Conservation (phyloP, 768 basidiomycete genomes). For the Leucocoprinus birnbaumii region DNA sequence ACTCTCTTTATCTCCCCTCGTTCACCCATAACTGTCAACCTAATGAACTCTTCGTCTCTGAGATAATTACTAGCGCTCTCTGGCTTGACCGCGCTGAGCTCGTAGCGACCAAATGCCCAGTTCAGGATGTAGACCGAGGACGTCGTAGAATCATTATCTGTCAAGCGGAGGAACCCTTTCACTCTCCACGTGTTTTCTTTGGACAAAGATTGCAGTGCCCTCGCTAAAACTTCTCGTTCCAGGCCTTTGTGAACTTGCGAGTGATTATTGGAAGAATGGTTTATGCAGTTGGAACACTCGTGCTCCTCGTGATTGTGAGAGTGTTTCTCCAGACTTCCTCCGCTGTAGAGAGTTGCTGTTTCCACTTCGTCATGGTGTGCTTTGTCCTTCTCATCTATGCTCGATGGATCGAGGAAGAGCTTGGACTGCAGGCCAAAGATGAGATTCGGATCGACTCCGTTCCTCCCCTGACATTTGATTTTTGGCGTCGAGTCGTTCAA, state of each 20-base stretch:
- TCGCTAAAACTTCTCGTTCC: slow-evolving; percentile 34
- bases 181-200: slow-evolving; percentile 79
- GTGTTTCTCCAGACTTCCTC: slow-evolving; percentile 19
- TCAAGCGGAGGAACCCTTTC: slow-evolving; percentile 78
- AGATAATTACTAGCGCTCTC: slow-evolving; percentile 19
- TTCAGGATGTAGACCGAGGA: slow-evolving; percentile 61
- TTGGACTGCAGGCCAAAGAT: slow-evolving; percentile 92
- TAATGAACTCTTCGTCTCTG: slow-evolving; percentile 36
- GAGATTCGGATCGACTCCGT: slow-evolving; percentile 71
- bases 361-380: slow-evolving; percentile 84
- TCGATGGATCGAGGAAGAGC: slow-evolving; percentile 44
- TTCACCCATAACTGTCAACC: slow-evolving; percentile 90
- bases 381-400: slow-evolving; percentile 4
- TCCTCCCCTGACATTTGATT: slow-evolving; percentile 60
- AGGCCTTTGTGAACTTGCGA: slow-evolving; percentile 24
- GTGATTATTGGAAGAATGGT: not conserved
- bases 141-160: slow-evolving; percentile 18
- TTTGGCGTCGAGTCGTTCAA: slow-evolving; percentile 91
- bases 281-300: not conserved
- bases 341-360: slow-evolving; percentile 62
- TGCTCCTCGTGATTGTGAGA: slow-evolving; percentile 2
- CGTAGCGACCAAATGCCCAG: slow-evolving; percentile 91
- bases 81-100: slow-evolving; percentile 33
- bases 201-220: slow-evolving; percentile 49
- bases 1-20: slow-evolving; percentile 71